phyloP scores from a whole-genome alignment of 129 eudicot species.

The Ambrosia artemisiifolia region DNA sequence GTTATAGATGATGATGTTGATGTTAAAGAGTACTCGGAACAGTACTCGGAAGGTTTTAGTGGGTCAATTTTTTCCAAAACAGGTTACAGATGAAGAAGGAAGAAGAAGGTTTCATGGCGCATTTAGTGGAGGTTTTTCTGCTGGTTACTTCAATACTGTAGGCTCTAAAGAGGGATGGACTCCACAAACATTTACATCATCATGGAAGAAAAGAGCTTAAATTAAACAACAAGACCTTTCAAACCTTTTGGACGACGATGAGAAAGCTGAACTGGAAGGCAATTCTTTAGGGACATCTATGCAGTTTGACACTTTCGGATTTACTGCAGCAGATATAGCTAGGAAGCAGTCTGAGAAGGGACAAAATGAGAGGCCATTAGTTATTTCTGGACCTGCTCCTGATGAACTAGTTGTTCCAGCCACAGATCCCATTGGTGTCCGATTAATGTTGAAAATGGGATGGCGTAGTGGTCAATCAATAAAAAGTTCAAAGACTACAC shows the following conservation, averaged over 20 bases:
- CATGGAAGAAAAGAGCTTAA: slow-evolving; percentile 91
- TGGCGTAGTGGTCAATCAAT: slow-evolving; percentile 92
- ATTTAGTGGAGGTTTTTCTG: no score
- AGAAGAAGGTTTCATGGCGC: slow-evolving; percentile 99
- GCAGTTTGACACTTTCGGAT: slow-evolving; percentile 94
- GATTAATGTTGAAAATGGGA: slow-evolving; percentile 90
- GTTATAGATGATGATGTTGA: no score
- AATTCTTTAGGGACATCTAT: slow-evolving; percentile 76
- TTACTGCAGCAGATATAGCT: slow-evolving; percentile 92
- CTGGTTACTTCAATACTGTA: slow-evolving; percentile 83
- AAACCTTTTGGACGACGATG: slow-evolving; percentile 90
- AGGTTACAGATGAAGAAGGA: slow-evolving; percentile 98
- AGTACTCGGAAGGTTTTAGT: no score
- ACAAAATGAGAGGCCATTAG: slow-evolving; percentile 88
- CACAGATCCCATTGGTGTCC: slow-evolving; percentile 85
- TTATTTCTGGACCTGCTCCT: slow-evolving; percentile 96
- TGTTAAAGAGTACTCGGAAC: no score
- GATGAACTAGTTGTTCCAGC: slow-evolving; percentile 89
- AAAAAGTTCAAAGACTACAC: slow-evolving; percentile 48
- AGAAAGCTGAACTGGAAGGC: slow-evolving; percentile 85
- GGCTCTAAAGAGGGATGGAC: slow-evolving; percentile 99
- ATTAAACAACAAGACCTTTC: slow-evolving; percentile 63
- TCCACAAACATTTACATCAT: slow-evolving; percentile 90
- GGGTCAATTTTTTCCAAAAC: no score
- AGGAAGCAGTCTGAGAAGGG: slow-evolving; percentile 90